Evolutionary conservation across 2,329 filamentous ascomycete species (phyloP).

Genomic region (Colletotrichum somersetense): DNA sequence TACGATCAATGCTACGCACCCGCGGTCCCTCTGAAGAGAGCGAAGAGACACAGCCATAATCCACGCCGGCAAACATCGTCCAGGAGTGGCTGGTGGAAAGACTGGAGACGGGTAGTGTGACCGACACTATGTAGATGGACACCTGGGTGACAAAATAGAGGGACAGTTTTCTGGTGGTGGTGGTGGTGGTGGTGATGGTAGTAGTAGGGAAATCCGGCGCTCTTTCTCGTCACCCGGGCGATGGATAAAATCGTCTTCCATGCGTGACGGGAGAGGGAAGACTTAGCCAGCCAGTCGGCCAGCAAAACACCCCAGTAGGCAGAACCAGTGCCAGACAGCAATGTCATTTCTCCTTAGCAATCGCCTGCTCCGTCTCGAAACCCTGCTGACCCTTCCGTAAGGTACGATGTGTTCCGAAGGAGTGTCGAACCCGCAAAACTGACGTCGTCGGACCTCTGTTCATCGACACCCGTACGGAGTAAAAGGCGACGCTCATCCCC

Average conservation of each 20-base stretch:
- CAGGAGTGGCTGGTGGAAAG: neutral
- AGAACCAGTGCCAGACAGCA: neutral
- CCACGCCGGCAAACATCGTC: neutral
- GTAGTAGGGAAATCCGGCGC: too few species aligned
- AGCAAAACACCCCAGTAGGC: neutral
- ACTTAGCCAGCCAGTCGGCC: neutral
- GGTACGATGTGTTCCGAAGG: neutral
- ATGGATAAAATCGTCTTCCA: neutral
- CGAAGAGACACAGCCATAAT: neutral
- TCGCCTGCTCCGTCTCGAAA: neutral
- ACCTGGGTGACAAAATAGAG: too few species aligned
- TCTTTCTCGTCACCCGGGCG: too few species aligned
- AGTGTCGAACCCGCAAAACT: slow-evolving; percentile 14
- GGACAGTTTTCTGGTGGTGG: too few species aligned
- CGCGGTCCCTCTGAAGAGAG: neutral
- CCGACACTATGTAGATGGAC: neutral
- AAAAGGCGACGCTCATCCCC: slow-evolving; percentile 16
- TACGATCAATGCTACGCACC: neutral
- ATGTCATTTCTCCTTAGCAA: slow-evolving; percentile 11
- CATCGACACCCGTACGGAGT: slow-evolving; percentile 13
- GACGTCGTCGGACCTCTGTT: slow-evolving; percentile 25
- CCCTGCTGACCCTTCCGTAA: neutral
- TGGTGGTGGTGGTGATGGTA: too few species aligned
- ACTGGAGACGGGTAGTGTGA: neutral
- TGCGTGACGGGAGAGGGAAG: too few species aligned